These are phyloP conservation scores for Hygrocybe punicea DNA, from an alignment of 768 basidiomycete species.

Conservation along the genomic window DNA sequence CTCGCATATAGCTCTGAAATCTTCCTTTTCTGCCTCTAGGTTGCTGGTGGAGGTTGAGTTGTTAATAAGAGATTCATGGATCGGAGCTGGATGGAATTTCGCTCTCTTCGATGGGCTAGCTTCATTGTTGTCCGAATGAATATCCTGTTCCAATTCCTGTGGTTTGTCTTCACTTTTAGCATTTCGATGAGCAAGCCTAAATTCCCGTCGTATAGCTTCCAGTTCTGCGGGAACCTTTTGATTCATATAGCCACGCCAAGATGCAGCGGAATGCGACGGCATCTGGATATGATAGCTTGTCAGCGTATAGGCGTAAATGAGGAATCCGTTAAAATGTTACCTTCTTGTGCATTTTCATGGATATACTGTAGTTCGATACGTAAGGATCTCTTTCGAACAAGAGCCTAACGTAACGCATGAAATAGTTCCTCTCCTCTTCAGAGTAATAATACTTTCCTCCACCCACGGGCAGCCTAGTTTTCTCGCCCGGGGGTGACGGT, in stretches of 20 bases:
- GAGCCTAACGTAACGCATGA: slow-evolving; percentile 41
- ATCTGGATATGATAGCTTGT: slow-evolving; percentile 40
- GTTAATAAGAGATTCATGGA: not conserved
- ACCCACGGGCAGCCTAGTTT: slow-evolving; percentile 25
- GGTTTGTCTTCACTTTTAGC: slow-evolving; percentile 20
- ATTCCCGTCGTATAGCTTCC: slow-evolving; percentile 48
- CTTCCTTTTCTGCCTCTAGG: slow-evolving; percentile 29
- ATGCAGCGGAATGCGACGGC: slow-evolving; percentile 51
- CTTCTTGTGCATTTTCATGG: slow-evolving; percentile 43
- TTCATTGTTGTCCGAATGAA: slow-evolving; percentile 6
- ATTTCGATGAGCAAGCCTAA: slow-evolving; percentile 52
- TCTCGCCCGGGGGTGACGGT: slow-evolving; percentile 46
- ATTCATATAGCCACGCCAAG: slow-evolving; percentile 48
- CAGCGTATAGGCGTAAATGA: not conserved
- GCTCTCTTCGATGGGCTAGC: slow-evolving; percentile 10
- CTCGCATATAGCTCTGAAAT: slow-evolving; percentile 49
- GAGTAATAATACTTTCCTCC: slow-evolving; percentile 46
- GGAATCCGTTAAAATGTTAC: slow-evolving; percentile 30
- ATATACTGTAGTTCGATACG: slow-evolving; percentile 38
- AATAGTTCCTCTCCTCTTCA: slow-evolving; percentile 49
- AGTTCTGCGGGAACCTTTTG: slow-evolving; percentile 35
- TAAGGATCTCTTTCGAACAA: slow-evolving; percentile 48
- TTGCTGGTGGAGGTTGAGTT: not conserved
- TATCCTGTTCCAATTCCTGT: slow-evolving; percentile 7
- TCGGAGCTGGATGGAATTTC: not conserved